Evolutionary conservation across 2,329 filamentous ascomycete genomes (phyloP).

Genomic region (Cytospora chrysosperma): DNA sequence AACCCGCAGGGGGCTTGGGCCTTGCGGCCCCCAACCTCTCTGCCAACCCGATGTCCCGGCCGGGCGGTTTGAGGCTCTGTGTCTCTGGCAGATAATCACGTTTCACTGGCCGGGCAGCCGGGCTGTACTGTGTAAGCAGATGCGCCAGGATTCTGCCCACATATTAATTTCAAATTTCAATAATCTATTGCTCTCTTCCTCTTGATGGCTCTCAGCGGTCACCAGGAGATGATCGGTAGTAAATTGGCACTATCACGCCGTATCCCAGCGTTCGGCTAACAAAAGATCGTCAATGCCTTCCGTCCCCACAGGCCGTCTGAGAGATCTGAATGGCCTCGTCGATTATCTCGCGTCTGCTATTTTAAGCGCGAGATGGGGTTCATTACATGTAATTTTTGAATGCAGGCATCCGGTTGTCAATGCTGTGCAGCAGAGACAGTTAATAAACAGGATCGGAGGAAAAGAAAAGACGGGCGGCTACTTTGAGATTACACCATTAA

Average conservation of each 20-base stretch:
- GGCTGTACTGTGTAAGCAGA: not conserved
- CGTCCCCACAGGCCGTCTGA: not conserved
- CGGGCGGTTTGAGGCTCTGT: slow-evolving; percentile 20
- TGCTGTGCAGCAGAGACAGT: not conserved
- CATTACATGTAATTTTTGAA: not conserved
- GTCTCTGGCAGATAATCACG: not conserved
- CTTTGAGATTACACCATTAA: slow-evolving; percentile 2
- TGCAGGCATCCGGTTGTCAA: not conserved
- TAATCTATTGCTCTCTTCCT: not conserved
- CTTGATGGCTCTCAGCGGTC: not conserved
- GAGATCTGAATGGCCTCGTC: slow-evolving; percentile 5
- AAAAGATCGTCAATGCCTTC: not conserved
- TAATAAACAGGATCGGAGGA: not conserved
- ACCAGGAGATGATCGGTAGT: not conserved
- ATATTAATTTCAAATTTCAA: not conserved
- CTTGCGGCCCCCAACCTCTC: not conserved
- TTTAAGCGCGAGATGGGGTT: slow-evolving; percentile 9
- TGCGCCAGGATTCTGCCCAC: not conserved
- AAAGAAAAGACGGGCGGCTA: slow-evolving; percentile 17
- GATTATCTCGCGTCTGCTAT: slow-evolving; percentile 9
- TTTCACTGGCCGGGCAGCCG: slow-evolving; percentile 14
- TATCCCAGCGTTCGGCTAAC: not conserved
- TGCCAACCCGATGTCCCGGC: slow-evolving; percentile 3
- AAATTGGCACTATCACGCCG: not conserved
- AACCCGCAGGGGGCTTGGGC: not conserved